Conservation (phyloP, 129 eudicot genomes). For the Saposhnikovia divaricata region DNA sequence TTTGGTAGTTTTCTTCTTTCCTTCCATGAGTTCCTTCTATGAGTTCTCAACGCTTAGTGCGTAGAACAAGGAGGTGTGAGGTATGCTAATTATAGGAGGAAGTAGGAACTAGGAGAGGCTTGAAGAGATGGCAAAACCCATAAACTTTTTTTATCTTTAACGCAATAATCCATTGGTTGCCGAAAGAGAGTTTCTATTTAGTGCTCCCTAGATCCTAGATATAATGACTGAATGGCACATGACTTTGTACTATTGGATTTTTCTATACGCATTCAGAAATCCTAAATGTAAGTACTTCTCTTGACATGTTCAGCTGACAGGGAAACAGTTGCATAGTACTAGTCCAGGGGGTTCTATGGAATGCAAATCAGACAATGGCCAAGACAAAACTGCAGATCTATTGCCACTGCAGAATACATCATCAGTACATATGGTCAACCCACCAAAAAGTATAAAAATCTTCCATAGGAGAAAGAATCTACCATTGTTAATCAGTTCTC, state of each 20-base stretch:
- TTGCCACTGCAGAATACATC: constrained; percentile 18
- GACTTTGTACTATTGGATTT: background rate
- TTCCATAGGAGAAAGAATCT: constrained; percentile 29
- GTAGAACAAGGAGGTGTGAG: background rate
- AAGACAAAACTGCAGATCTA: constrained; percentile 25
- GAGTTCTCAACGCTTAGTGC: background rate
- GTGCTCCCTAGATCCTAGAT: background rate
- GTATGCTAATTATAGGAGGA: background rate
- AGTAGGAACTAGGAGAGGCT: background rate
- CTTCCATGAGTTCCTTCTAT: background rate
- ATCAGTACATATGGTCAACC: constrained; percentile 11
- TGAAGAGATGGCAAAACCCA: background rate
- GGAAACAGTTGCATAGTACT: constrained; percentile 13
- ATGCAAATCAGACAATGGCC: constrained; percentile 22
- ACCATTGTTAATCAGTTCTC: constrained; percentile 13
- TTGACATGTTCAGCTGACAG: constrained; percentile 30
- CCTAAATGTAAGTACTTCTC: background rate
- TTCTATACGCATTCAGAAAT: background rate
- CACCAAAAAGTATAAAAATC: constrained; percentile 9
- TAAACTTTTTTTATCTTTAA: too few species aligned
- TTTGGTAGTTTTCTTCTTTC: too few species aligned
- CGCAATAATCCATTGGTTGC: background rate
- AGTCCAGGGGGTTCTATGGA: constrained; percentile 32
- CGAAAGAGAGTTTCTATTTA: background rate
- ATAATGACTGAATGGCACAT: background rate